Conservation (phyloP, 2,329 filamentous ascomycete genomes). For the Pseudocercospora pini-densiflorae region DNA sequence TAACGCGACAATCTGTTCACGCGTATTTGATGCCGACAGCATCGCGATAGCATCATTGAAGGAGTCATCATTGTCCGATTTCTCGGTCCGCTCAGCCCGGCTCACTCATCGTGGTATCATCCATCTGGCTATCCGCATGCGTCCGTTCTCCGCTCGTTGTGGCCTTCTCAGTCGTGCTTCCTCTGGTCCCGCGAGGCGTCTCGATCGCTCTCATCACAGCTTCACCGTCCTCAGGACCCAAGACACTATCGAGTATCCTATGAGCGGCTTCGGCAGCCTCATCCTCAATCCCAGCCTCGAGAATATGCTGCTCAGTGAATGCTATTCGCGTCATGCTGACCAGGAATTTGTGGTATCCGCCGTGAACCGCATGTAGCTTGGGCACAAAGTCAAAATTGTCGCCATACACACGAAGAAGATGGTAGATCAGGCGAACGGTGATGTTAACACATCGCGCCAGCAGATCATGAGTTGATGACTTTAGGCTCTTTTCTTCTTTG, state of each 20-base stretch:
- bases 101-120: constrained; percentile 29
- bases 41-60: background rate
- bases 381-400: constrained; percentile 67
- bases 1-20: background rate
- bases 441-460: constrained; percentile 61
- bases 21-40: background rate
- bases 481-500: background rate
- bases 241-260: constrained; percentile 75
- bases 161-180: constrained; percentile 21
- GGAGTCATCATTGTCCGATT: background rate
- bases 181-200: constrained; percentile 36
- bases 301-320: constrained; percentile 77
- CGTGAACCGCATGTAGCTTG: constrained; percentile 71
- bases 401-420: constrained; percentile 62
- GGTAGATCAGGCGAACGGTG: constrained; percentile 64
- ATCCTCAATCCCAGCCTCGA: constrained; percentile 76
- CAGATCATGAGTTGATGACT: constrained; percentile 41
- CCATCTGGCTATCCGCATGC: constrained; percentile 10
- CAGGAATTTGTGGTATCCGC: constrained; percentile 80
- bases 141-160: constrained; percentile 7
- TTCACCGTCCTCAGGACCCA: constrained; percentile 79
- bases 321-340: constrained; percentile 81
- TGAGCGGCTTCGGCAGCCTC: constrained; percentile 82
- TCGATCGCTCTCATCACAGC: constrained; percentile 56
- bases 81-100: constrained; percentile 18